phyloP scores from a whole-genome alignment of 768 basidiomycete genomes.

The Boletus vinaceobasis region DNA sequence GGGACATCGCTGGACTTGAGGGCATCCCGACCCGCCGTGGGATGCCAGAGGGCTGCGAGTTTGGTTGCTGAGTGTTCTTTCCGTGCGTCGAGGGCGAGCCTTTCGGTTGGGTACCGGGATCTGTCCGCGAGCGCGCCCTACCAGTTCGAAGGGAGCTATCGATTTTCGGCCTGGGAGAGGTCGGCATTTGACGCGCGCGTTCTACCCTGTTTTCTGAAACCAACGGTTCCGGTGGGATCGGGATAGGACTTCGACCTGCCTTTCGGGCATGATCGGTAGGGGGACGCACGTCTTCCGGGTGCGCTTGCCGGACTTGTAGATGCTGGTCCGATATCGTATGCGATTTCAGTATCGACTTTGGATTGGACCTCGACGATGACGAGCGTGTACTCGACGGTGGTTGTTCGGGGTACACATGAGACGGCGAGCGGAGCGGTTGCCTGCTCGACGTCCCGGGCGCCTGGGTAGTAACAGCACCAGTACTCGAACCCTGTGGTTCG shows the following conservation, averaged over 20 bases:
- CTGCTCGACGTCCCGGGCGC: slow-evolving; percentile 1
- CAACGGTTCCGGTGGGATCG: slow-evolving; percentile 9
- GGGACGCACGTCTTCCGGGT: slow-evolving; percentile 6
- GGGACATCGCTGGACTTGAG: slow-evolving; percentile 13
- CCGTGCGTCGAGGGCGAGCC: slow-evolving; percentile 2
- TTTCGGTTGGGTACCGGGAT: slow-evolving; percentile 22
- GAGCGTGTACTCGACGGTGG: slow-evolving; percentile 9
- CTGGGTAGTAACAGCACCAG: neutral
- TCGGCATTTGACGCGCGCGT: slow-evolving; percentile 2
- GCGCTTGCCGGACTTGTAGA: slow-evolving; percentile 7
- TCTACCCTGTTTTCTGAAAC: slow-evolving; percentile 3
- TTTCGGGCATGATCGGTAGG: slow-evolving; percentile 12
- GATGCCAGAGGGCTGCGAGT: slow-evolving; percentile 20
- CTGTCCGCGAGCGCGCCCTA: slow-evolving; percentile 30
- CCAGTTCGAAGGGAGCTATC: slow-evolving; percentile 15
- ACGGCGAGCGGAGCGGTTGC: slow-evolving; percentile 8
- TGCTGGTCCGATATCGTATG: slow-evolving; percentile 19
- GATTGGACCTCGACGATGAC: slow-evolving; percentile 28
- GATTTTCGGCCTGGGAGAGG: slow-evolving; percentile 9
- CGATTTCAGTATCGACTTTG: slow-evolving; percentile 33
- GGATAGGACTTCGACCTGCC: slow-evolving; percentile 3
- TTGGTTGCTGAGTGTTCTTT: slow-evolving; percentile 8
- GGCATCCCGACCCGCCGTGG: slow-evolving; percentile 24
- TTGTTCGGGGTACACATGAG: slow-evolving; percentile 10
- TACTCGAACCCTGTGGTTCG: neutral